Evolutionary conservation across 352 stramenopile genomes (phyloP), one percentile per base, ranked within the genome.

Genomic region (Pythium aristosporum): DNA sequence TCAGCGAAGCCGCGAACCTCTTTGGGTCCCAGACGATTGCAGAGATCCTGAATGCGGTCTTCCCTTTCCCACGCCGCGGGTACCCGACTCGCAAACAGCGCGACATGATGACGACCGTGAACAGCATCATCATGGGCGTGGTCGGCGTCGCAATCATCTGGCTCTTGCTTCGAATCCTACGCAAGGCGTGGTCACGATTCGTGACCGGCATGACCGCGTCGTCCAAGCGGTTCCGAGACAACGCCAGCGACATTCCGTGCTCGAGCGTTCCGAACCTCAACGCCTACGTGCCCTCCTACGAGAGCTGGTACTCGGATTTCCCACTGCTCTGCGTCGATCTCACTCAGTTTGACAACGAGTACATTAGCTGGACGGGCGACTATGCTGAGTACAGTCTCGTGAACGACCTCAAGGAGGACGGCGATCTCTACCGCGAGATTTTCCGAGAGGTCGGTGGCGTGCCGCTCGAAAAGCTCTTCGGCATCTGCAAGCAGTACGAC

Each of bases 251-350:
- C n/a, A 77, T 82, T 13, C 69, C 68, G 32, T 71, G 68, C 18
- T 88, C 80, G 1, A 52, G 66, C 1, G 77, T 89, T 3, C 71
- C 61, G 39, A 72, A 77, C n/a, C 70, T 89, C 6, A 73, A 76
- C 20, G 80, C 73, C 2, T 89, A 88, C 61, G 68, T 89, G 36
- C 80, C 78, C 50, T 77, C 71, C 11, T 89, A 85, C 44, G 79
- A 87, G 58, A 86, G 78, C n/a, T 82, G 68, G 75, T 89, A 86
- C 62, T 86, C 80, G 20, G 80, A 87, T 49, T 89, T 89, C 28
- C 78, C 80, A 13, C 87, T 80, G 32, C 64, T 89, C 3, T 85
- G 76, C 30, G 80, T 89, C 4, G 69, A 80, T n/a, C 64, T 89
- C 25, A 62, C 55, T 30, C 57, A 69, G 20, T 88, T 89, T 58